phyloP scores from a whole-genome alignment of 2,329 filamentous ascomycete genomes.

The Colletotrichum aenigma region DNA sequence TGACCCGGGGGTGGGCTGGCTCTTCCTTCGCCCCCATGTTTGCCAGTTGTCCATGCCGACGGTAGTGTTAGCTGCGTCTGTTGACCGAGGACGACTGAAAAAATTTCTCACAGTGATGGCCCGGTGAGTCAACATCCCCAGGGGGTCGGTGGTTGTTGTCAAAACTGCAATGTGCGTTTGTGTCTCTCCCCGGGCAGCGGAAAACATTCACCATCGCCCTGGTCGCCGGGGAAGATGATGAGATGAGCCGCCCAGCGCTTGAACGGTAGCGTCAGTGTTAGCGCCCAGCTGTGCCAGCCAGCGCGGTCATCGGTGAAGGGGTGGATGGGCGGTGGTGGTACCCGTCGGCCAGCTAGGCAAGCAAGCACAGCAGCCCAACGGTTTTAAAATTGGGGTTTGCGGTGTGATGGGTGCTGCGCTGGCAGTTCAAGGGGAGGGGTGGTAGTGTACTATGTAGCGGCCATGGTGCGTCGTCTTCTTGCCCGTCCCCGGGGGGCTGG shows the following conservation, averaged over 20 bases:
- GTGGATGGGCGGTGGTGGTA: background rate
- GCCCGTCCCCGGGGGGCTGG: background rate
- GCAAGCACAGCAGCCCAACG: background rate
- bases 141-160: background rate
- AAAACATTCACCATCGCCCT: background rate
- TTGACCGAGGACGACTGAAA: background rate
- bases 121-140: constrained; percentile 14
- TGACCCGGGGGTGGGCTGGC: background rate
- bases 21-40: background rate
- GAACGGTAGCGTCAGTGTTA: background rate
- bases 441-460: background rate
- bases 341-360: background rate
- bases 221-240: constrained; percentile 10
- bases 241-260: constrained; percentile 2
- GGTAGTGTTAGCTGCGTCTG: background rate
- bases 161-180: background rate
- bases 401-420: background rate
- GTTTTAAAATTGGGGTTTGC: background rate
- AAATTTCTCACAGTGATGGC: background rate
- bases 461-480: background rate
- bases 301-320: background rate
- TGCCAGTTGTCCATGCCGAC: background rate
- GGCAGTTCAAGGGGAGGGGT: background rate
- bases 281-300: background rate
- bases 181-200: background rate